Conservation (phyloP, 345 rosid genomes). For the Ricinus communis region DNA sequence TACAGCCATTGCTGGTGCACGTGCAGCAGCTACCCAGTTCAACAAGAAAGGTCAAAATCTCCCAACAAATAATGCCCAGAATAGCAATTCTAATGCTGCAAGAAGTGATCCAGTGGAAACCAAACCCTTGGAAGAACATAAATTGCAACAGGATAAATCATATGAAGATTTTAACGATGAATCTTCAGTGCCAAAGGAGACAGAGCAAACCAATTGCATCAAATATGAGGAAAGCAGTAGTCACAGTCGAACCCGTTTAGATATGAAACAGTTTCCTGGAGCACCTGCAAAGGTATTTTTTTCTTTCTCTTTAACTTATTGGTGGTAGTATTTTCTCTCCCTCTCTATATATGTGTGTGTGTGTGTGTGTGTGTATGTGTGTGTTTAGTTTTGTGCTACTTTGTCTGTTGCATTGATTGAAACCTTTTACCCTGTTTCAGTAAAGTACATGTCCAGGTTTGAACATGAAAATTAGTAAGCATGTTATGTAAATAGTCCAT, state of each 20-base stretch:
- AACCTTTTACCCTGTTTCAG: background rate
- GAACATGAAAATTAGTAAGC: background rate
- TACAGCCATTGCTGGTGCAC: slow-evolving; percentile 85
- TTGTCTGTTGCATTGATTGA: background rate
- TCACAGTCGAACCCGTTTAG: slow-evolving; percentile 19
- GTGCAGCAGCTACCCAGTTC: slow-evolving; percentile 78
- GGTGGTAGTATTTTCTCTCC: background rate
- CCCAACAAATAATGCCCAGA: slow-evolving; percentile 4
- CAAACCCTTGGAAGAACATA: slow-evolving; percentile 27
- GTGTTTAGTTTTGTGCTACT: background rate
- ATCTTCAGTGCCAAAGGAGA: background rate
- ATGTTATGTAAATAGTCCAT: background rate
- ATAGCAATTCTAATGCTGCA: slow-evolving; percentile 15
- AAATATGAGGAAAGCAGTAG: slow-evolving; percentile 14
- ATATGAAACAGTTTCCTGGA: slow-evolving; percentile 22
- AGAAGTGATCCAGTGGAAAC: slow-evolving; percentile 22
- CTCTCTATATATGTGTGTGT: background rate
- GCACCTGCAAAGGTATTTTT: slow-evolving; percentile 39
- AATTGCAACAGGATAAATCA: slow-evolving; percentile 13
- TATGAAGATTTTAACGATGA: slow-evolving; percentile 23
- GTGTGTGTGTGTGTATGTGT: too few species aligned
- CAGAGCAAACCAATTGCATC: background rate
- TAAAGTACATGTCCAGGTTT: background rate
- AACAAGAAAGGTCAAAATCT: slow-evolving; percentile 48
- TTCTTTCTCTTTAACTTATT: background rate